Evolutionary conservation across 768 basidiomycete genomes (phyloP), one percentile per base, ranked within the genome.

Genomic region (Cystofilobasidium ferigula): DNA sequence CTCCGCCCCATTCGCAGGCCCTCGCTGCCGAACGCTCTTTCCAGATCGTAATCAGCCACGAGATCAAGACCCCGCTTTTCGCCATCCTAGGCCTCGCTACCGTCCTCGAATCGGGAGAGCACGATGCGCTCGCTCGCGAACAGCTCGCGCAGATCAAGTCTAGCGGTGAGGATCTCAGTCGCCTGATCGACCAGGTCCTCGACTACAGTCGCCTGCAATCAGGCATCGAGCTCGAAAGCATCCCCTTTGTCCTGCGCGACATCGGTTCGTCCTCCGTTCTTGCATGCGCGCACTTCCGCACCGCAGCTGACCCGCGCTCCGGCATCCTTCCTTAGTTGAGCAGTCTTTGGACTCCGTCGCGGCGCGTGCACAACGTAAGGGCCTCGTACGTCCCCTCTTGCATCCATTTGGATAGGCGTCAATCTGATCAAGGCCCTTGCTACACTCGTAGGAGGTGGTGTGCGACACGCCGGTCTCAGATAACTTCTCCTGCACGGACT

Each of bases 11-110:
- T n/a, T n/a, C n/a, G 28, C 51, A 54, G 28, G 51, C 51, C 28
- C 30, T 54, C 12, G 30, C 18, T 16, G 51, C 51, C 16, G 51
- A 54, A n/a, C 51, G 51, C 2, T 54, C 51, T 6, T 54, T 54
- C 28, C 51, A 30, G 7, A 8, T 4, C 7, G 51, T 32, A 1
- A 28, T 54, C 5, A 30, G 28, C 3, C 51, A 54, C 36, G 65
- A 67, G 42, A 53, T 67, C 1, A 51, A 60, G 3, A 61, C 60
- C 8, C 65, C 65, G 12, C 30, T 67, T 14, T 67, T 67, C 14
- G 58, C 58, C 14, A 43, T 67, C 0, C 60, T 67, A 7, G 65
- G 65, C 8, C 60, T 67, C 18, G 65, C 53, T 8, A 59, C 59
- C 16, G 65, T 67, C 13, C 65, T 67, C 16, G 65, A 67, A 45